Evolutionary conservation across 371 early-diverging fungal genomes (phyloP).

Genomic region (Fennellomyces sp.): DNA sequence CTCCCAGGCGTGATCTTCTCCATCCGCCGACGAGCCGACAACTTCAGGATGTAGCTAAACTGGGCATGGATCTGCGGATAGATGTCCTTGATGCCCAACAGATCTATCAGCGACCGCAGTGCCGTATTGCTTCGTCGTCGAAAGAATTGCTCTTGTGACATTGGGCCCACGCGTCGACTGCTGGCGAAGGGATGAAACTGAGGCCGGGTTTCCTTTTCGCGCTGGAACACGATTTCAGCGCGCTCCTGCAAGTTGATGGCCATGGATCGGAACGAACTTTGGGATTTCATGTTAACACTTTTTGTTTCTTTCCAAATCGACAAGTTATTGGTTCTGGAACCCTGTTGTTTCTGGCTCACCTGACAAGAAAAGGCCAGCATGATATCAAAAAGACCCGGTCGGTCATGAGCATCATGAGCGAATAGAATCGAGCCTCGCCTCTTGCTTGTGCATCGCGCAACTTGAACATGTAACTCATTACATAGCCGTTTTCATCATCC

Average conservation of each 20-base stretch:
- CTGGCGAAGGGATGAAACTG: conserved; percentile 45
- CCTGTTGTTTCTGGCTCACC: conserved; percentile 28
- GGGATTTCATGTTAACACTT: no score
- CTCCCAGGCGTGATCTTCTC: conserved; percentile 43
- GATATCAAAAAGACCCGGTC: conserved; percentile 71
- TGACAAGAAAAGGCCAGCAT: conserved; percentile 72
- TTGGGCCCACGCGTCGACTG: conserved; percentile 51
- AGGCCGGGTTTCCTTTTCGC: conserved; percentile 35
- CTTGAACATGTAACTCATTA: conserved; percentile 76
- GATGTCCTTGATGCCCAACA: conserved; percentile 53
- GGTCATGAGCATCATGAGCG: conserved; percentile 70
- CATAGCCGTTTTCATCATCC: conserved; percentile 73
- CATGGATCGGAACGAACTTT: conserved; percentile 62
- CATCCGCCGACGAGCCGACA: conserved; percentile 48
- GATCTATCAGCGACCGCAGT: conserved; percentile 52
- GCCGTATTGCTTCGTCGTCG: conserved; percentile 54
- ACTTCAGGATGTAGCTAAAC: conserved; percentile 56
- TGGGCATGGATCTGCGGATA: conserved; percentile 56
- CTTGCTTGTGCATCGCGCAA: conserved; percentile 71
- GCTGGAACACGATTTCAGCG: conserved; percentile 57
- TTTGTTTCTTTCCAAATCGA: neutral
- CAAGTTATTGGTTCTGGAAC: neutral
- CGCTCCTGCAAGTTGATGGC: conserved; percentile 60
- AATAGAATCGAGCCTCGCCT: conserved; percentile 69
- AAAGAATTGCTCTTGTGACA: conserved; percentile 55